These are phyloP conservation scores for Pelargonium cotyledonis DNA, from an alignment of 441 rosid species.

Conservation along the genomic window DNA sequence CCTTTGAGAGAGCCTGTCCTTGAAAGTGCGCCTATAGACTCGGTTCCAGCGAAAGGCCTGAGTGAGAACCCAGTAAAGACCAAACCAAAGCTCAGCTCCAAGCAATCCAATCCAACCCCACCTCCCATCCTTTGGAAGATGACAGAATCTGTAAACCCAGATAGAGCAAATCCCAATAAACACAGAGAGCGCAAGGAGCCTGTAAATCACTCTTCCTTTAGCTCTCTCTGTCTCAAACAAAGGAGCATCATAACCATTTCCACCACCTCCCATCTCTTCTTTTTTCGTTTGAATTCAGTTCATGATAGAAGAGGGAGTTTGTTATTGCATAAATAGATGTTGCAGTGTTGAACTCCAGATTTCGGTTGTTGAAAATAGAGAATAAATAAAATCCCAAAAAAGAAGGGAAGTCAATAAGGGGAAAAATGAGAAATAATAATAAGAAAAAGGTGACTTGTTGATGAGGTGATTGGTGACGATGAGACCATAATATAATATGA, in stretches of 20 bases:
- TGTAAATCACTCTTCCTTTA: constrained; percentile 21
- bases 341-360: background rate
- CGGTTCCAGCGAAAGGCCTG: constrained; percentile 40
- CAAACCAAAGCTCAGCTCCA: constrained; percentile 47
- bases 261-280: background rate
- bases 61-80: constrained; percentile 44
- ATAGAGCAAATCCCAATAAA: constrained; percentile 32
- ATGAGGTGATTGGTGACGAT: no score
- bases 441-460: no score
- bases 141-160: constrained; percentile 28
- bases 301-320: background rate
- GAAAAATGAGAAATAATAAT: no score
- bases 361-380: no score
- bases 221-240: constrained; percentile 37
- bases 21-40: constrained; percentile 35
- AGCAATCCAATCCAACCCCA: constrained; percentile 45
- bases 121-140: constrained; percentile 32
- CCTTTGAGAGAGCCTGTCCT: constrained; percentile 42
- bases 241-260: constrained; percentile 9
- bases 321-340: background rate
- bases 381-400: no score
- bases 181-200: constrained; percentile 30
- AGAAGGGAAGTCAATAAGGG: no score
- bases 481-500: no score
- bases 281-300: background rate